phyloP scores from a whole-genome alignment of 1,284 basidiomycete genomes.

The Sporisorium sorghi region DNA sequence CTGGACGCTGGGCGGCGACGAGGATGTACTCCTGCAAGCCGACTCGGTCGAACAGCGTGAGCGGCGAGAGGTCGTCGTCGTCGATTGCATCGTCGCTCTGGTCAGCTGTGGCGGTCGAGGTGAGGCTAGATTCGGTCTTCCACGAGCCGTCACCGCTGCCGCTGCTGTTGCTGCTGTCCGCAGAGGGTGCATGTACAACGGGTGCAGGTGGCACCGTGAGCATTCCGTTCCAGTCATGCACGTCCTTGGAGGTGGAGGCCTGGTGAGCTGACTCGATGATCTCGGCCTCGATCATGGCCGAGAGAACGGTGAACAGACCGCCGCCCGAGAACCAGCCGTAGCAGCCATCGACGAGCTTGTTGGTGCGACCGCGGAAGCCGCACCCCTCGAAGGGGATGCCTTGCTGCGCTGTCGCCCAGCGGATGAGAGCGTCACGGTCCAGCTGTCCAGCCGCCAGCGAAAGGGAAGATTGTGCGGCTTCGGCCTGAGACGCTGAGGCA shows the following conservation, averaged over 20 bases:
- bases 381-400: conserved; percentile 85
- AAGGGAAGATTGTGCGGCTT: background rate
- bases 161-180: conserved; percentile 11
- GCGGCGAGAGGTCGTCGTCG: conserved; percentile 35
- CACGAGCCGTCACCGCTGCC: conserved; percentile 17
- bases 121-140: conserved; percentile 39
- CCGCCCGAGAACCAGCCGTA: conserved; percentile 97
- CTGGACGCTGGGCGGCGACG: conserved; percentile 82
- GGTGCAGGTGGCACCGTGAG: conserved; percentile 32
- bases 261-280: conserved; percentile 30
- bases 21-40: conserved; percentile 90
- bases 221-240: conserved; percentile 40
- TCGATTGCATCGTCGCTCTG: conserved; percentile 17
- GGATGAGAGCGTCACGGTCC: conserved; percentile 76
- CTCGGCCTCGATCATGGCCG: conserved; percentile 74
- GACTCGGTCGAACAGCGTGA: conserved; percentile 67
- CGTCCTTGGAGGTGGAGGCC: conserved; percentile 34
- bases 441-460: conserved; percentile 71
- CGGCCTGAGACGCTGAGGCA: background rate
- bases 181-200: conserved; percentile 2
- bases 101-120: background rate
- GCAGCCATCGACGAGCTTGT: conserved; percentile 98
- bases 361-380: conserved; percentile 91
- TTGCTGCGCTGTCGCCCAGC: conserved; percentile 91
- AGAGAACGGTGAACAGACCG: conserved; percentile 84